A percentile compares a stretch with the other conserved stretches of the same genome.
phyloP scores from a whole-genome alignment of 331 rosid genomes.

The Arachis monticola region DNA sequence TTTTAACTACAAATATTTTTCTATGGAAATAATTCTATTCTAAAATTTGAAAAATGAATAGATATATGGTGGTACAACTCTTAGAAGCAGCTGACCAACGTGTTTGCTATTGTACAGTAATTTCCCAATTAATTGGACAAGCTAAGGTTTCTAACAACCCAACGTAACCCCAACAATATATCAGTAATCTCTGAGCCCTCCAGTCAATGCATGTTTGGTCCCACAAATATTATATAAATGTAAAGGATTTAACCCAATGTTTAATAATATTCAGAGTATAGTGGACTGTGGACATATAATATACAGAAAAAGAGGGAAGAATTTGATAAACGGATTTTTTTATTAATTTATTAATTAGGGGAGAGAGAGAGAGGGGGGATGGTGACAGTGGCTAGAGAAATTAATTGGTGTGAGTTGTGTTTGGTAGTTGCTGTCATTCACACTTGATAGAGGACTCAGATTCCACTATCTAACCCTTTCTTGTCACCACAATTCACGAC shows the following conservation, averaged over 20 bases:
- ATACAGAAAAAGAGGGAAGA: background rate
- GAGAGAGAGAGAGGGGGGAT: conserved; percentile 29
- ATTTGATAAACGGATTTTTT: conserved; percentile 23
- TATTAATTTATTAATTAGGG: too few species aligned
- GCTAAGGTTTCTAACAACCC: conserved; percentile 32
- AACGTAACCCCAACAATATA: conserved; percentile 21
- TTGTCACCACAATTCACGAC: conserved; percentile 36
- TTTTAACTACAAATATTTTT: too few species aligned
- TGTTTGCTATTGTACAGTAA: conserved; percentile 18
- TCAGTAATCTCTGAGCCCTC: background rate
- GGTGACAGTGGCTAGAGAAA: conserved; percentile 43
- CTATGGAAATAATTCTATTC: too few species aligned
- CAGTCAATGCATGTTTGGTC: conserved; percentile 52
- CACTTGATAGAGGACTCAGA: conserved; percentile 39
- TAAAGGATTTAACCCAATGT: conserved; percentile 32
- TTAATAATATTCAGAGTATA: background rate
- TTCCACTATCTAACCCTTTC: conserved; percentile 43
- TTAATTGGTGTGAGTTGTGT: conserved; percentile 23
- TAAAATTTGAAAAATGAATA: too few species aligned
- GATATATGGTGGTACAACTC: too few species aligned
- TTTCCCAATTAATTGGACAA: conserved; percentile 44
- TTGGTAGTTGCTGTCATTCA: conserved; percentile 47
- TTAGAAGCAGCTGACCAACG: background rate
- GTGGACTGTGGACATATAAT: background rate
- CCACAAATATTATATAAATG: conserved; percentile 30